Conservation (phyloP, 192 early-diverging fungal species). For the Paraglomus occultum region DNA sequence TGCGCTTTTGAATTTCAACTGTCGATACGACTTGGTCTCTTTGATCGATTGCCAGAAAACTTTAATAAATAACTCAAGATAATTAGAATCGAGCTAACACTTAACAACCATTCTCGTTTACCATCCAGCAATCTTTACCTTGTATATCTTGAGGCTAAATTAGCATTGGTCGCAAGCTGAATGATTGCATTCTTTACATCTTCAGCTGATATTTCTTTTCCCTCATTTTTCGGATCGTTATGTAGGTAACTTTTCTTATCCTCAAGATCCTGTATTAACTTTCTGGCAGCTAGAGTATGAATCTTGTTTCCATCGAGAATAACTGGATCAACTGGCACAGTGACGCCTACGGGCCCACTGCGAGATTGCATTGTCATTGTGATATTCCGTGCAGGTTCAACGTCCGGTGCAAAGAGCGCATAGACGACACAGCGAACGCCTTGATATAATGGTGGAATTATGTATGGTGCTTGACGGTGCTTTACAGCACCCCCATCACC, state of each 20-base stretch:
- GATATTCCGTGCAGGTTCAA: constrained; percentile 6
- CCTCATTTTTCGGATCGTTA: neutral
- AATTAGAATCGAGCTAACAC: neutral
- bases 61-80: neutral
- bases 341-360: constrained; percentile 6
- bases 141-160: constrained; percentile 17
- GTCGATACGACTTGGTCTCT: neutral
- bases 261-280: constrained; percentile 26
- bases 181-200: neutral
- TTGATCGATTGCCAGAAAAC: constrained; percentile 22
- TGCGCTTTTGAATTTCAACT: neutral
- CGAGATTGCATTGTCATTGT: neutral
- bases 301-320: constrained; percentile 12
- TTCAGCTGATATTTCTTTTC: neutral
- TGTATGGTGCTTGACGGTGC: constrained; percentile 4
- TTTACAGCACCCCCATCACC: no score
- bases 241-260: constrained; percentile 20
- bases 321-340: constrained; percentile 15
- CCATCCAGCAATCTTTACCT: neutral
- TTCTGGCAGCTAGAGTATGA: constrained; percentile 21
- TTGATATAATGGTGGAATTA: constrained; percentile 10
- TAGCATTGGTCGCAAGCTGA: neutral
- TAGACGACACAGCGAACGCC: constrained; percentile 22
- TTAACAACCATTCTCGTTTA: neutral
- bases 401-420: neutral